These are phyloP conservation scores for Tympanopsis confertula DNA, from an alignment of 2,329 filamentous ascomycete species.

Conservation along the genomic window DNA sequence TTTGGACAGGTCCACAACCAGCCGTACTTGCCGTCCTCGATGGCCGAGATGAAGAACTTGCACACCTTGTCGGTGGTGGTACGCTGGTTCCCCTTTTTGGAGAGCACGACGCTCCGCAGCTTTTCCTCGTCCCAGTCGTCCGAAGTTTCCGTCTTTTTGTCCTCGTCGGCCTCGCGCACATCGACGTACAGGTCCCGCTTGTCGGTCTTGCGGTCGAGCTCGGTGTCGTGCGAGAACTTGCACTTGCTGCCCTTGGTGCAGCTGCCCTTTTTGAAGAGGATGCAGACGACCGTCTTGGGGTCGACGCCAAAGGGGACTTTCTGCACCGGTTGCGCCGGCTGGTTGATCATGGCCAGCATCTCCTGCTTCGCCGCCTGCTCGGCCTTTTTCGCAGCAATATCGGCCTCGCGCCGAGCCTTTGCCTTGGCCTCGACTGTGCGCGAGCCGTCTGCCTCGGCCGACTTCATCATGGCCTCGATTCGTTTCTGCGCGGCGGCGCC, in stretches of 20 bases:
- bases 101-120: conserved; percentile 76
- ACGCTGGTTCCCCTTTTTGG: conserved; percentile 93
- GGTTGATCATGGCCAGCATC: conserved; percentile 70
- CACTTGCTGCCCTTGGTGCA: conserved; percentile 97
- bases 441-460: conserved; percentile 63
- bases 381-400: conserved; percentile 88
- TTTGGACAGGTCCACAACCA: conserved; percentile 99
- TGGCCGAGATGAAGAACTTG: conserved; percentile 94
- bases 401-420: conserved; percentile 57
- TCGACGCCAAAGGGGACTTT: conserved; percentile 97
- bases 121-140: conserved; percentile 98
- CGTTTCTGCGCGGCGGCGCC: conserved; percentile 79
- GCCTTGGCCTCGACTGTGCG: conserved; percentile 52
- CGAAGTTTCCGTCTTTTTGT: conserved; percentile 81
- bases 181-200: conserved; percentile 91
- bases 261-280: conserved; percentile 93
- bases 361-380: conserved; percentile 77
- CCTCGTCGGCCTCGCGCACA: conserved; percentile 59
- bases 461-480: conserved; percentile 71
- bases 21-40: conserved; percentile 96
- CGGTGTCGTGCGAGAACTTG: conserved; percentile 90
- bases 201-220: conserved; percentile 79
- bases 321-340: conserved; percentile 76
- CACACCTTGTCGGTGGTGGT: conserved; percentile 97
- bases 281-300: conserved; percentile 90